phyloP scores from a whole-genome alignment of 139 green algal species.

The Haematococcus lacustris region DNA sequence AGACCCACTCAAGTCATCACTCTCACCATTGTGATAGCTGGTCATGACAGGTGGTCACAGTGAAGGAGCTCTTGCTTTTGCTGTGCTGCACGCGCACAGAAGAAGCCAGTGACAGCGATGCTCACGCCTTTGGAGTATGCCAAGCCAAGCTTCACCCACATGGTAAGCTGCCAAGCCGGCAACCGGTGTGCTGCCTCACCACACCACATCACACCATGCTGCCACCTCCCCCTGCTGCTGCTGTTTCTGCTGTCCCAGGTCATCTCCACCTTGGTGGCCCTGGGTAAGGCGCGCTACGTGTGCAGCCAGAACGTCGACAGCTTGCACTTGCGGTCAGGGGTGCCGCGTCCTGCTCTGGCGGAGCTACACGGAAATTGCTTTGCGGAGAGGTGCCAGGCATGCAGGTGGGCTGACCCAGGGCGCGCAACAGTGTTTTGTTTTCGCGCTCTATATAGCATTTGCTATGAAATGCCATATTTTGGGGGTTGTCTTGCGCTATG shows the following conservation, averaged over 20 bases:
- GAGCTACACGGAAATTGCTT: constrained; percentile 98
- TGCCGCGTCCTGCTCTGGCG: constrained; percentile 45
- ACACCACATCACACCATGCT: no score
- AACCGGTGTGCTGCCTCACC: not conserved
- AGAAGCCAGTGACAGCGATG: constrained; percentile 42
- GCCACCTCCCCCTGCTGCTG: not conserved
- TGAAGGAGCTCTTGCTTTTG: no score
- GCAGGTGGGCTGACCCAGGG: no score
- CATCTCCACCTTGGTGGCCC: constrained; percentile 14
- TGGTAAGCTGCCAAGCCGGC: constrained; percentile 11
- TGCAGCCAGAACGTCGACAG: constrained; percentile 84
- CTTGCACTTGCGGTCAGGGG: constrained; percentile 78
- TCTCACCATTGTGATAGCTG: no score
- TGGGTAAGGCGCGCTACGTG: constrained; percentile 46
- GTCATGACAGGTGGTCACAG: no score
- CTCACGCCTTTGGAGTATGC: constrained; percentile 69
- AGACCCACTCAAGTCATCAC: no score
- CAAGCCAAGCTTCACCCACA: constrained; percentile 74
- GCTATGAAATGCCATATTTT: not conserved
- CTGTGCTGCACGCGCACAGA: no score
- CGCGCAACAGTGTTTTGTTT: no score
- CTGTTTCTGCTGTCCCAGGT: constrained; percentile 12
- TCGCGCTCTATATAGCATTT: no score
- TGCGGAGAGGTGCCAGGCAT: constrained; percentile 73
- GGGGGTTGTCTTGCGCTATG: not conserved